Evolutionary conservation across 139 green algal species (phyloP).

Genomic region (Nannochloris sp.): DNA sequence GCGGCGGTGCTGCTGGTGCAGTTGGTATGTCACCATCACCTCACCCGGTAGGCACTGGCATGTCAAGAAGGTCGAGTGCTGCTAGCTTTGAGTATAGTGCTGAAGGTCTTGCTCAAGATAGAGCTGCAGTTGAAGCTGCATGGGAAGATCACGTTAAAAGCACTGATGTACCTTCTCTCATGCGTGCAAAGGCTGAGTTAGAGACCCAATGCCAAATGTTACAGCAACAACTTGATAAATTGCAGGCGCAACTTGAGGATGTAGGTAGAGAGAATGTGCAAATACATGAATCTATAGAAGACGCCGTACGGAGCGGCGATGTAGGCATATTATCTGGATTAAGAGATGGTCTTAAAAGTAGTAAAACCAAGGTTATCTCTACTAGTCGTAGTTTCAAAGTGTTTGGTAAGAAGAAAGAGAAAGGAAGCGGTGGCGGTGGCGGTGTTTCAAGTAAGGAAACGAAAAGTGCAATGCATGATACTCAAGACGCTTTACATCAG

Average conservation of each 20-base stretch:
- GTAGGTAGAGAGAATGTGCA: conserved; percentile 3
- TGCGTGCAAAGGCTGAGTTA: conserved; percentile 31
- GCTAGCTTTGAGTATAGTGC: not conserved
- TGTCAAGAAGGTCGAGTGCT: not conserved
- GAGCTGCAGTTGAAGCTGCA: conserved; percentile 11
- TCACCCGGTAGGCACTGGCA: not conserved
- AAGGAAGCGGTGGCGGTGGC: too few species aligned
- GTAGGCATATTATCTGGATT: not conserved
- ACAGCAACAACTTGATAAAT: conserved; percentile 39
- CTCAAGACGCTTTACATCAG: not conserved
- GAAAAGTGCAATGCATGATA: too few species aligned
- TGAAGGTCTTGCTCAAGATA: conserved; percentile 1
- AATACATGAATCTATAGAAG: not conserved
- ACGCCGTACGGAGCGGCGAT: not conserved
- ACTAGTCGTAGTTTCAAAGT: too few species aligned
- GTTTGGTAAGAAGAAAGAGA: too few species aligned
- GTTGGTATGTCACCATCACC: not conserved
- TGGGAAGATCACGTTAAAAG: conserved; percentile 14
- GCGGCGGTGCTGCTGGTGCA: not conserved
- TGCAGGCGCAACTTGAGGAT: not conserved
- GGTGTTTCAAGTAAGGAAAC: too few species aligned
- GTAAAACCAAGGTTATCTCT: too few species aligned
- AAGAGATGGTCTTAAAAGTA: not conserved
- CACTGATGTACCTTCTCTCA: conserved; percentile 20
- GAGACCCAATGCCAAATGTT: conserved; percentile 36